Evolutionary conservation across 1,284 basidiomycete species (phyloP).

Genomic region (Cutaneotrichosporon spelunceum): DNA sequence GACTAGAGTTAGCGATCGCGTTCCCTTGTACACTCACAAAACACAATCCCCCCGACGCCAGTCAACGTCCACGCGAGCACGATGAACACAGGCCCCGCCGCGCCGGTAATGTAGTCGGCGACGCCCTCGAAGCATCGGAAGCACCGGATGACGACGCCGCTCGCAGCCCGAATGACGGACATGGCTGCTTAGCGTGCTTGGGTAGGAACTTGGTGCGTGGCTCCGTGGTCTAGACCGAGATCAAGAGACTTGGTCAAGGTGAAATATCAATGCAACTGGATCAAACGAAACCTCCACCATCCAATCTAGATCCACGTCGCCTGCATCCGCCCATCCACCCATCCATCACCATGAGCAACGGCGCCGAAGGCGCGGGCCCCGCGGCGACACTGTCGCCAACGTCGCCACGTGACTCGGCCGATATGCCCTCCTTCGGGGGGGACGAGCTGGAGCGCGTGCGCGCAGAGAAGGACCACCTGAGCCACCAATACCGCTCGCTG

Average conservation of each 20-base stretch:
- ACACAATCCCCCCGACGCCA: conserved; percentile 65
- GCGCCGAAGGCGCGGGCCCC: conserved; percentile 12
- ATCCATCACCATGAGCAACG: conserved; percentile 7
- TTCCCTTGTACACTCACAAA: conserved; percentile 61
- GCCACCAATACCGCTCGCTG: conserved; percentile 78
- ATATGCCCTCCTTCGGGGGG: conserved; percentile 11
- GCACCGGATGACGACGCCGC: conserved; percentile 68
- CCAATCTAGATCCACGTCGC: not conserved
- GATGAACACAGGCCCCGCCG: conserved; percentile 87
- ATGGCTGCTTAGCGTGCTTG: no score
- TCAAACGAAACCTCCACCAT: not conserved
- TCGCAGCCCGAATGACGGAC: conserved; percentile 39
- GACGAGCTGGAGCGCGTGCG: conserved; percentile 49
- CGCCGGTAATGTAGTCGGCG: conserved; percentile 78
- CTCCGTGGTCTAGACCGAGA: not conserved
- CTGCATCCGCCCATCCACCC: not conserved
- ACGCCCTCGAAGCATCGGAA: conserved; percentile 74
- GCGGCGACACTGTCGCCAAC: conserved; percentile 15
- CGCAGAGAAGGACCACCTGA: conserved; percentile 80
- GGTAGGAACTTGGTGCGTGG: no score
- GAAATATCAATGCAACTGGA: not conserved
- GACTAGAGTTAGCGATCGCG: conserved; percentile 55
- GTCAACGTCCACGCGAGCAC: conserved; percentile 71
- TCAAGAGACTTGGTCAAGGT: no score
- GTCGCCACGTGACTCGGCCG: conserved; percentile 17